Evolutionary conservation across 306 rosid species (phyloP).

Genomic region (Trifolium dubium): DNA sequence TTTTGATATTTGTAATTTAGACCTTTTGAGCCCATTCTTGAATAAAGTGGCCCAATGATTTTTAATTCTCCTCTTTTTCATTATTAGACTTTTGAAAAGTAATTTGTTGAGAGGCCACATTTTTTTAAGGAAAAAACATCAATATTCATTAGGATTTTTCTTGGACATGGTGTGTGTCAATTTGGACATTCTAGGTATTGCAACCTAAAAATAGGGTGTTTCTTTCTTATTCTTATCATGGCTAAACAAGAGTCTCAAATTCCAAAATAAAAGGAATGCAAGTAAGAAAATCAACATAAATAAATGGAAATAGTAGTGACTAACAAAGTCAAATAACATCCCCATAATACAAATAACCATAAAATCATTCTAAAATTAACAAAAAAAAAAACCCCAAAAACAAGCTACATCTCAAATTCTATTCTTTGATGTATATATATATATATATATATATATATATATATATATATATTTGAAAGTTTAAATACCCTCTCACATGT

Average conservation of each 20-base stretch:
- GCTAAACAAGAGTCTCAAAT: not conserved
- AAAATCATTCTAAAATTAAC: constrained; percentile 1
- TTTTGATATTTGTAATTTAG: too few relatives aligned
- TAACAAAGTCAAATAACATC: constrained; percentile 6
- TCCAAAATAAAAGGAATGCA: not conserved
- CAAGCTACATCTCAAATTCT: not conserved
- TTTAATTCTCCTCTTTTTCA: too few relatives aligned
- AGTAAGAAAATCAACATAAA: not conserved
- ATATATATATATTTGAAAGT: too few relatives aligned
- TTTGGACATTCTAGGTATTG: too few relatives aligned
- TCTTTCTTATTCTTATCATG: not conserved
- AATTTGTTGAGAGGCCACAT: too few relatives aligned
- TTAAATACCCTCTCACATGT: not conserved
- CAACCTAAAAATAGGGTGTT: not conserved
- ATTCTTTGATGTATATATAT: not conserved
- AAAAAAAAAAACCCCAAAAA: not conserved
- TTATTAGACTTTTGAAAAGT: too few relatives aligned
- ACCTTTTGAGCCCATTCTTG: too few relatives aligned
- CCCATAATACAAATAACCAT: not conserved
- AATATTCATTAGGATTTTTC: too few relatives aligned
- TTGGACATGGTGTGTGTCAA: too few relatives aligned
- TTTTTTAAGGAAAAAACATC: too few relatives aligned
- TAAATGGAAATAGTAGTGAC: not conserved
- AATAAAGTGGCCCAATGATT: too few relatives aligned
- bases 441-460: too few relatives aligned